Percentiles rank a stretch among this genome's conserved stretches.
Conservation (phyloP, 2,329 filamentous ascomycete genomes). For the Fusarium nodosum region DNA sequence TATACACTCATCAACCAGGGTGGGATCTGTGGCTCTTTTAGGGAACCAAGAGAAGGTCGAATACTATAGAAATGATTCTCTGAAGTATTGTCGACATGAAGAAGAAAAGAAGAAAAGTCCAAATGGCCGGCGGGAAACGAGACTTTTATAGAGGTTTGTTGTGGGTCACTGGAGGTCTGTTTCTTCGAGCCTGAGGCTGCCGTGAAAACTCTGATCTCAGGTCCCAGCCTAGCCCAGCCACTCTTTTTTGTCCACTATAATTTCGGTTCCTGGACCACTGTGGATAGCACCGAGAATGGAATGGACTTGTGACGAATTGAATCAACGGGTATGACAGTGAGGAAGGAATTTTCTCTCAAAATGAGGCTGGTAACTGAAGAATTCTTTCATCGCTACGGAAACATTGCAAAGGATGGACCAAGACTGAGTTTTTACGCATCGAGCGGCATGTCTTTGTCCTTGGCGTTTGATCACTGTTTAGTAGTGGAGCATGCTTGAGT, state of each 20-base stretch:
- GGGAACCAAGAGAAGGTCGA: conserved; percentile 92
- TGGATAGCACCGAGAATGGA: conserved; percentile 2
- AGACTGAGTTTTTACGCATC: neutral
- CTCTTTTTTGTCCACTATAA: conserved; percentile 26
- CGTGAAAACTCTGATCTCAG: conserved; percentile 31
- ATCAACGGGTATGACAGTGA: neutral
- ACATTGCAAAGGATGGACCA: neutral
- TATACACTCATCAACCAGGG: conserved; percentile 65
- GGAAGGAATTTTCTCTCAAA: neutral
- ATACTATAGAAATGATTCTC: conserved; percentile 99
- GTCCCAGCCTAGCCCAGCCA: conserved; percentile 10
- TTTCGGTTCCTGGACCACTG: conserved; percentile 7
- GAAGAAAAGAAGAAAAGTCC: conserved; percentile 63
- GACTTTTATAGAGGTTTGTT: conserved; percentile 26
- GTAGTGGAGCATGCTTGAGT: neutral
- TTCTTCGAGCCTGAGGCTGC: conserved; percentile 24
- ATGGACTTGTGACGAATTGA: neutral
- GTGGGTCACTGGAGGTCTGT: conserved; percentile 2
- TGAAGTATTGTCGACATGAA: conserved; percentile 74
- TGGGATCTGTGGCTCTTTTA: conserved; percentile 93
- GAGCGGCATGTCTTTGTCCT: neutral
- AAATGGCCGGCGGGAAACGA: conserved; percentile 45
- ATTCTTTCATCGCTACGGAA: neutral
- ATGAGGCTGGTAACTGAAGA: neutral
- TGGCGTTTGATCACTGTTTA: neutral